Base-by-base conservation (phyloP, 768 basidiomycete species). In the Leccinum aurantiacum region DNA sequence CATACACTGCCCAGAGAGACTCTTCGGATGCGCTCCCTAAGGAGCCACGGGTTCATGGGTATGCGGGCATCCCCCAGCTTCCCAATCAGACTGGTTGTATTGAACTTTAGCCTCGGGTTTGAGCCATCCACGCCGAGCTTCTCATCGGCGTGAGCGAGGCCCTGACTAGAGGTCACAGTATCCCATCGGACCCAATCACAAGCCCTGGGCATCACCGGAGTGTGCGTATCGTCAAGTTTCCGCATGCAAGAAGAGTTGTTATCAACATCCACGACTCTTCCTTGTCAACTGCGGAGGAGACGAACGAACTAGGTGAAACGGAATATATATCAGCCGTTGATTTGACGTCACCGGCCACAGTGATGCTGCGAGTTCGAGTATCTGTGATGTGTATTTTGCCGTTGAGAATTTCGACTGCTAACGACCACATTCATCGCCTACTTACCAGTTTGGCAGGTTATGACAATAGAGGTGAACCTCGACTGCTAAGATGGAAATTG, bases 41-140 rank as follows among this genome's bases (percentile, higher is more conserved):
- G n/a, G 19, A 11, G n/a, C 10, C 44, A 11, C 44, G 19, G 44
- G 19, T 46, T 46, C n/a, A 19, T 19, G 17, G n/a, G n/a, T 19
- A 17, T 4, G 41, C n/a, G 2, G 10, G 19, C 8, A 3, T 48
- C 6, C 13, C 46, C 44, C 6, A 22, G n/a, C 19, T 46, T 6
- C 19, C 57, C 79, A 2, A 77, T 93, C 24, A 84, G 87, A 15
- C 91, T 92, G 0, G 78, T 87, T 0, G 91, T 94, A 66, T 80
- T 95, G 38, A 87, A 91, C 72, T 94, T 82, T 69, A 89, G 8
- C 7, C 19, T 46, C 44, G 13, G 11, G 6, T 44, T 44, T 44
- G n/a, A 44, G n/a, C 15, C n/a, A 7, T 17, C 38, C 38, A 17
- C 38, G 17, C 15, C 17, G 9, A 44, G 41, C n/a, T 44, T 41